Evolutionary conservation across 202 grass and related monocot species (phyloP).

Genomic region (Saccharum hybrid): DNA sequence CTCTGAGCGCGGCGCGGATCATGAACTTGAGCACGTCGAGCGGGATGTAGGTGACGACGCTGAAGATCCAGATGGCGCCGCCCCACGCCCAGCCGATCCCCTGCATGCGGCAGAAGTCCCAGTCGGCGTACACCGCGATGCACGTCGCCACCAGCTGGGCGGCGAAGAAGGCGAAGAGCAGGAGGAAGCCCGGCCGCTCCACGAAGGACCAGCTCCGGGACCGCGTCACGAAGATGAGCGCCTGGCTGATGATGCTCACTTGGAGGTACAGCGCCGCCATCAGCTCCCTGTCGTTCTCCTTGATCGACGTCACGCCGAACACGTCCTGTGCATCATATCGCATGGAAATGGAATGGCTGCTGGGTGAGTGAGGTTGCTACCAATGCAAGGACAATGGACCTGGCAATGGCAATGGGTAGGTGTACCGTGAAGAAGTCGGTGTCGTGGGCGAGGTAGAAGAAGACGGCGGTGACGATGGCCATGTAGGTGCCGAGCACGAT

Average conservation of each 20-base stretch:
- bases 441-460: conserved; percentile 78
- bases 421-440: conserved; percentile 65
- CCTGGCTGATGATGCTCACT: conserved; percentile 95
- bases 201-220: conserved; percentile 87
- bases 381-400: neutral
- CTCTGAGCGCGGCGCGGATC: conserved; percentile 66
- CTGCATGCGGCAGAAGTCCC: conserved; percentile 77
- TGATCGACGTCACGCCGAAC: conserved; percentile 61
- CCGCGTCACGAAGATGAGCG: conserved; percentile 91
- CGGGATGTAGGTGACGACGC: conserved; percentile 77
- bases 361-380: neutral
- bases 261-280: conserved; percentile 91
- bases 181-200: conserved; percentile 75
- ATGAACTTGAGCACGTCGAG: conserved; percentile 90
- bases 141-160: conserved; percentile 81
- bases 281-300: conserved; percentile 58
- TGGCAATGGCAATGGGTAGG: too few relatives aligned
- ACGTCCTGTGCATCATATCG: conserved; percentile 15
- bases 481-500: conserved; percentile 89
- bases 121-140: conserved; percentile 73
- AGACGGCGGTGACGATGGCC: conserved; percentile 70
- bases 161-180: conserved; percentile 72
- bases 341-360: too few relatives aligned
- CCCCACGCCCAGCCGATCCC: conserved; percentile 85
- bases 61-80: conserved; percentile 78